Evolutionary conservation across 805 yeast genomes (phyloP), one percentile per base, ranked within the genome.

Genomic region (Yarrowia sp.): DNA sequence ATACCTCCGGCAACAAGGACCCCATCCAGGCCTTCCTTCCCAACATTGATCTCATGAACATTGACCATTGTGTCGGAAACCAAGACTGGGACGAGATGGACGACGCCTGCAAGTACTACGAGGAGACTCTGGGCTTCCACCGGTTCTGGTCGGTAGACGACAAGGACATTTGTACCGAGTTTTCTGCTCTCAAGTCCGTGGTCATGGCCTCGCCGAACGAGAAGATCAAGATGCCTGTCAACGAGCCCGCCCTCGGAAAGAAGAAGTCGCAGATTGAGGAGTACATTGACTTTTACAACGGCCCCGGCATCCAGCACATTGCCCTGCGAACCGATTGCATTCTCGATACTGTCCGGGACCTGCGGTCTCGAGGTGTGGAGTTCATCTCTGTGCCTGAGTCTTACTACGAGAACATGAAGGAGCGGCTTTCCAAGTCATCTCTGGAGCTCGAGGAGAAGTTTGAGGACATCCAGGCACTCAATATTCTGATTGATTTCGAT

Each of bases 131-230:
- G 69, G 92, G 92, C 0, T 88, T 90, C 75, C 91, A 86, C 69
- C 79, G 85, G 71, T 90, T 84, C 72, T 89, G 96, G 95, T 87
- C 93, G 0, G 96, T 88, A 12, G 96, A 89, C 73, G 96, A 90
- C 67, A 79, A 78, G 52, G 89, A 86, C 68, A 83, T 90, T n/a
- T 80, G 81, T 59, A 89, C 96, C 0, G 84, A 83, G 62, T 84
- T 77, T 68, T 83, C 92, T 1, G 89, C 95, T 0, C 80, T 90
- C 65, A 80, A 83, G 64, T 87, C 96, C 12, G 82, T 85, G 24
- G 96, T 90, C 14, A 87, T 90, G 92, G 83, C 92, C 0, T 84
- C 89, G 8, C 76, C 80, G 14, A 83, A 85, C 68, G 89, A 87
- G 16, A 74, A 71, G 41, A 82, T 89, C 68, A 88, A 89, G 73